A percentile compares a stretch with the other conserved stretches of the same genome.
Conservation (phyloP, 108 stramenopile species). For the Skeletonema costatum region DNA sequence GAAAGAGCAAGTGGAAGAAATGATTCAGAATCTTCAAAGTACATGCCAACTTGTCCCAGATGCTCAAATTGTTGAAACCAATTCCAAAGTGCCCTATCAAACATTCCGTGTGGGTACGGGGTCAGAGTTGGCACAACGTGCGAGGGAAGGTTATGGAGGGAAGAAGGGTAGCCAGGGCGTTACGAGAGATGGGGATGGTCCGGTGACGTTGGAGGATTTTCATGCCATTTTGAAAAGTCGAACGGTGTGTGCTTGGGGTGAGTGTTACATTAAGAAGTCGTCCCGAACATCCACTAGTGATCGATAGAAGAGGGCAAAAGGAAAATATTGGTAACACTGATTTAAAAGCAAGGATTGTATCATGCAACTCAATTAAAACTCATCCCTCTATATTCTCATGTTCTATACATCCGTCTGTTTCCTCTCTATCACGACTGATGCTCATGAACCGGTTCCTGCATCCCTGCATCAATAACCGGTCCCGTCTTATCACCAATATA, state of each 20-base stretch:
- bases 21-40: constrained; percentile 77
- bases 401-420: neutral
- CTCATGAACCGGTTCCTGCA: constrained; percentile 52
- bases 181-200: constrained; percentile 21
- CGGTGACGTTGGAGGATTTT: constrained; percentile 39
- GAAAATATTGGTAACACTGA: too few relatives aligned
- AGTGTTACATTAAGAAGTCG: constrained; percentile 72
- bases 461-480: constrained; percentile 34
- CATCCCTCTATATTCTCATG: neutral
- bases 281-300: constrained; percentile 31
- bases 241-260: constrained; percentile 87
- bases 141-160: constrained; percentile 44
- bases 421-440: constrained; percentile 26
- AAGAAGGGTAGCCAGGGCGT: constrained; percentile 27
- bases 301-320: neutral
- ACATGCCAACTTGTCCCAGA: constrained; percentile 81
- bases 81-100: constrained; percentile 69
- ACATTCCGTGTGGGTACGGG: constrained; percentile 65
- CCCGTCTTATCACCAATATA: constrained; percentile 42
- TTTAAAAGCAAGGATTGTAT: too few relatives aligned
- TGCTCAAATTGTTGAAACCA: constrained; percentile 71
- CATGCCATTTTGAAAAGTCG: constrained; percentile 65
- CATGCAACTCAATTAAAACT: neutral
- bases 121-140: constrained; percentile 56
- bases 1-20: constrained; percentile 42